Evolutionary conservation across 1,139 yeast species (phyloP).

Genomic region (Geotrichum phurueaensis): DNA sequence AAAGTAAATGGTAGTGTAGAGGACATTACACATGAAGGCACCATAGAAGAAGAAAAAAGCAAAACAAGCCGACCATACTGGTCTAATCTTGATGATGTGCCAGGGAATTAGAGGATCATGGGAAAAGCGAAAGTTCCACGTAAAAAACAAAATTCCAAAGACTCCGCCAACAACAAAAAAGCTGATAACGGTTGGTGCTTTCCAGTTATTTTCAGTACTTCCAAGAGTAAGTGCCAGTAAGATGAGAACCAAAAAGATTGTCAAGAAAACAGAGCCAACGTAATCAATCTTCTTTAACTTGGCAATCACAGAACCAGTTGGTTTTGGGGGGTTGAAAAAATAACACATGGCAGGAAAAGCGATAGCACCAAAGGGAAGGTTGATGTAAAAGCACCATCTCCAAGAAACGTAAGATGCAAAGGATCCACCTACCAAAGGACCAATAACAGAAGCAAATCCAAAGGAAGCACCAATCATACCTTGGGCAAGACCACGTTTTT

Average conservation of each 20-base stretch:
- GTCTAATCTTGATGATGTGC: conserved; percentile 38
- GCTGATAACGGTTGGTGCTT: conserved; percentile 50
- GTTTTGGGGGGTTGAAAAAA: conserved; percentile 53
- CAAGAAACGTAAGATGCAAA: conserved; percentile 56
- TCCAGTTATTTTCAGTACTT: conserved; percentile 45
- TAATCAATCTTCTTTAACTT: conserved; percentile 46
- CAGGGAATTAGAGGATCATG: conserved; percentile 45
- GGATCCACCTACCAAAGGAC: conserved; percentile 68
- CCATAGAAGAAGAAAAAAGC: conserved; percentile 41
- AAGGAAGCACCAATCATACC: conserved; percentile 48
- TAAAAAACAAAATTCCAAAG: conserved; percentile 37
- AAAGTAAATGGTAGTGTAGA: conserved; percentile 50
- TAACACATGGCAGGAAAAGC: conserved; percentile 44
- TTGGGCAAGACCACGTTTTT: conserved; percentile 50
- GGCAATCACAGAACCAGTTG: conserved; percentile 39
- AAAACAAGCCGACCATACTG: conserved; percentile 39
- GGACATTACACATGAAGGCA: conserved; percentile 42
- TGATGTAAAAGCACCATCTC: conserved; percentile 78
- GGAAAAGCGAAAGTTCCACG: conserved; percentile 47
- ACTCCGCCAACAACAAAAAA: conserved; percentile 54
- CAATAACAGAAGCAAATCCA: conserved; percentile 52
- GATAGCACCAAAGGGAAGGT: conserved; percentile 60
- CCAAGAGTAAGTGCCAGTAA: conserved; percentile 52
- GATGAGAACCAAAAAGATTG: conserved; percentile 42
- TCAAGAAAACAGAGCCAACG: conserved; percentile 42